Evolutionary conservation across 371 early-diverging fungal genomes (phyloP).

Genomic region (Mortierella sp.): DNA sequence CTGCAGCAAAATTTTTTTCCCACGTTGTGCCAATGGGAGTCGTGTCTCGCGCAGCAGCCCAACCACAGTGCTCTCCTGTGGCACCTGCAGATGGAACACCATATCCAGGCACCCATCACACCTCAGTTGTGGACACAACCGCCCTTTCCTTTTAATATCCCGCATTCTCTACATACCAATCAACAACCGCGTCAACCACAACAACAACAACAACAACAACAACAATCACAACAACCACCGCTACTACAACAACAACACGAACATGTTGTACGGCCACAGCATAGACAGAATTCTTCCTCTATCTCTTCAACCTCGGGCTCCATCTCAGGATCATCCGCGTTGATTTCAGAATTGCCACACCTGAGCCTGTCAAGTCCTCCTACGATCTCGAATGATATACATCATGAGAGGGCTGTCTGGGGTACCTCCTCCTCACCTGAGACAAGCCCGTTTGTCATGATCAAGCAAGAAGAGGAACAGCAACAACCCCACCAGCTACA

Average conservation of each 20-base stretch:
- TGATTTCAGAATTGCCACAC: too few species aligned
- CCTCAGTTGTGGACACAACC: not conserved
- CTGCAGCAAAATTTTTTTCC: constrained; percentile 3
- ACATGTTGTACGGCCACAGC: too few species aligned
- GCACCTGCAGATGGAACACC: constrained; percentile 14
- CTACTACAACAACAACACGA: not conserved
- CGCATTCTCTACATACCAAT: not conserved
- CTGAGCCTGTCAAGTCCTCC: not conserved
- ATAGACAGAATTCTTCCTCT: too few species aligned
- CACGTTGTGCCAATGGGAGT: constrained; percentile 15
- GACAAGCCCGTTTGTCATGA: constrained; percentile 1
- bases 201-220: constrained; percentile 2
- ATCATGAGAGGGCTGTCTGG: not conserved
- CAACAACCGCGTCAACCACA: constrained; percentile 2
- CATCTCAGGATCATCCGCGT: too few species aligned
- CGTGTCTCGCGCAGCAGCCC: constrained; percentile 13
- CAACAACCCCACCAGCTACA: too few species aligned
- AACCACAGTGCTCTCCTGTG: constrained; percentile 6
- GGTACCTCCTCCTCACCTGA: constrained; percentile 7
- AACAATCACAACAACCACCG: not conserved
- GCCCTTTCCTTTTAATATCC: constrained; percentile 2
- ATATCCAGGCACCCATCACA: not conserved
- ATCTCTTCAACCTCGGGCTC: too few species aligned
- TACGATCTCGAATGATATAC: not conserved
- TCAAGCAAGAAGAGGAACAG: constrained; percentile 21